Percentiles rank a stretch among this genome's conserved stretches.
These are phyloP conservation scores for Hevea brasiliensis DNA, from an alignment of 345 rosid species.

Conservation along the genomic window DNA sequence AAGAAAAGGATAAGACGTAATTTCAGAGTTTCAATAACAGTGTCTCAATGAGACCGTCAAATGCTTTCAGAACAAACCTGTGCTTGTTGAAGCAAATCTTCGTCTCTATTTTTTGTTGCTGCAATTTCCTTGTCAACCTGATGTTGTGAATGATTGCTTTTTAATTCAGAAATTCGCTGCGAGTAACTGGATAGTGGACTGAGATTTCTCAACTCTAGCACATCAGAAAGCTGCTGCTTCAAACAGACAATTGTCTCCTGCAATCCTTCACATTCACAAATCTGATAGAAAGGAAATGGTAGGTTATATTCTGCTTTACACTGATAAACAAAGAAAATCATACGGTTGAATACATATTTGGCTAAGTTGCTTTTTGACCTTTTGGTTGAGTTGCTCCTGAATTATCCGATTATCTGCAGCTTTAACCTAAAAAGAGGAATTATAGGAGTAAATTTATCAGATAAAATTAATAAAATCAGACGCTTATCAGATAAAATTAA, in stretches of 20 bases:
- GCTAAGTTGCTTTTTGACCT: slow-evolving; percentile 44
- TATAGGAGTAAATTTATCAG: slow-evolving; percentile 1
- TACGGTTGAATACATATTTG: background rate
- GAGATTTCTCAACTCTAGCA: slow-evolving; percentile 43
- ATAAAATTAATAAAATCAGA: too few relatives aligned
- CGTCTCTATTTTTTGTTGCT: slow-evolving; percentile 29
- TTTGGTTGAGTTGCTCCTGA: slow-evolving; percentile 83
- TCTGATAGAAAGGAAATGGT: slow-evolving; percentile 45
- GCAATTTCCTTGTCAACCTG: slow-evolving; percentile 34
- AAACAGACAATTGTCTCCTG: slow-evolving; percentile 64
- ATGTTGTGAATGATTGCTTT: slow-evolving; percentile 32
- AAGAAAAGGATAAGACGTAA: background rate
- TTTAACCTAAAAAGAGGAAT: slow-evolving; percentile 62
- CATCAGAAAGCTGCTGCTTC: slow-evolving; percentile 71
- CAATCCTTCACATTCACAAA: slow-evolving; percentile 64
- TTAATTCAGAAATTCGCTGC: slow-evolving; percentile 39
- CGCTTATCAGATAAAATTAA: too few relatives aligned
- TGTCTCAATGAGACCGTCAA: slow-evolving; percentile 8
- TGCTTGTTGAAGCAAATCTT: slow-evolving; percentile 39
- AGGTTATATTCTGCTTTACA: slow-evolving; percentile 24
- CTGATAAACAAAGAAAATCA: background rate
- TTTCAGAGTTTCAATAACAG: background rate
- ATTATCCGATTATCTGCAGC: slow-evolving; percentile 86
- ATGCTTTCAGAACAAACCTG: slow-evolving; percentile 44
- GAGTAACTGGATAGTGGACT: slow-evolving; percentile 42